Percentiles rank a stretch among this genome's conserved stretches.
These are phyloP conservation scores for Camellia japonica DNA, from an alignment of 148 eudicot species.

Conservation along the genomic window DNA sequence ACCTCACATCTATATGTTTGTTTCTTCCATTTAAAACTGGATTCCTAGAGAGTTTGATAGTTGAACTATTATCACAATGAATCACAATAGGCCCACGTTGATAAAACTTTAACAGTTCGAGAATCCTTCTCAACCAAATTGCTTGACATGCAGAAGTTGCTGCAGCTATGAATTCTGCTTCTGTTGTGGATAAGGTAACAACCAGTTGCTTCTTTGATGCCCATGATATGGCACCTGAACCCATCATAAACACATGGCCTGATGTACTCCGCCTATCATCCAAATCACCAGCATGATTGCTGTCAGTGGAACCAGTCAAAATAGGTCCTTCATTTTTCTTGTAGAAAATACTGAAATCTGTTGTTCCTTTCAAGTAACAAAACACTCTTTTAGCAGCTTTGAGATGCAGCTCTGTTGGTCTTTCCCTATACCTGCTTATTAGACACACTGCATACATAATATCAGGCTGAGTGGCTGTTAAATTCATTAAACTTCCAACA, in stretches of 20 bases:
- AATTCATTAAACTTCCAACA: not conserved
- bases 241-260: not conserved
- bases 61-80: not conserved
- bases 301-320: not conserved
- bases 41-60: not conserved
- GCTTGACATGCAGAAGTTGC: not conserved
- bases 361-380: not conserved
- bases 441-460: not conserved
- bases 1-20: too few species aligned
- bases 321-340: not conserved
- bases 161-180: too few species aligned
- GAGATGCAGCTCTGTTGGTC: not conserved
- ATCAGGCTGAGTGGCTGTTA: not conserved
- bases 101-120: not conserved
- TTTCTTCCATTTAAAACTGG: too few species aligned
- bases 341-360: not conserved
- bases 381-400: not conserved
- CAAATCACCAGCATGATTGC: not conserved
- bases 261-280: not conserved
- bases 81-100: not conserved
- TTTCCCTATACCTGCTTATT: not conserved
- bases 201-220: too few species aligned
- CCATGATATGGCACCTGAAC: too few species aligned
- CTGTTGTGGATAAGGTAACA: too few species aligned
- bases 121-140: not conserved